Conservation (phyloP, 192 early-diverging fungal species). For the Powellomyces hirtus region DNA sequence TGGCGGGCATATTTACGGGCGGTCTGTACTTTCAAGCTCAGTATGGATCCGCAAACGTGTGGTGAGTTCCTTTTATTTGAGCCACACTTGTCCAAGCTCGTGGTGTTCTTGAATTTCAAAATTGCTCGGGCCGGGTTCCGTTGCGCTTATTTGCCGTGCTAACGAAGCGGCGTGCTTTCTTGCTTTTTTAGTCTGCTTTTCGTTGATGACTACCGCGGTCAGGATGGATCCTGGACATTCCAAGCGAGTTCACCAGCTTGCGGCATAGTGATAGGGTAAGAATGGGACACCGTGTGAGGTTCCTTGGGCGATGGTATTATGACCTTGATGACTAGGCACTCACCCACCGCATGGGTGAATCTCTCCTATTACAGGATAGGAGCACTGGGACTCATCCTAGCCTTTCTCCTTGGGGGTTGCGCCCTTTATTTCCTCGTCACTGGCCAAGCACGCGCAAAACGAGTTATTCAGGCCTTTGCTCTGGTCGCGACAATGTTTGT, state of each 20-base stretch:
- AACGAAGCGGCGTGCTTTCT: background rate
- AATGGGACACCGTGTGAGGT: too few relatives aligned
- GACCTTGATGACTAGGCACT: too few relatives aligned
- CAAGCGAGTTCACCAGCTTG: slow-evolving; percentile 6
- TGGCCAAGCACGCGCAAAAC: slow-evolving; percentile 12
- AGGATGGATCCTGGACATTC: background rate
- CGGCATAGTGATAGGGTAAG: slow-evolving; percentile 14
- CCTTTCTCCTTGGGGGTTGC: background rate
- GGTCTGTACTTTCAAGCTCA: slow-evolving; percentile 12
- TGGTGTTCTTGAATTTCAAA: background rate
- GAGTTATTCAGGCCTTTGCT: slow-evolving; percentile 24
- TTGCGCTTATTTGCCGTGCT: background rate
- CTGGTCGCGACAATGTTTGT: slow-evolving; percentile 14
- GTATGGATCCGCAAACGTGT: slow-evolving; percentile 2
- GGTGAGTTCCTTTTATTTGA: background rate
- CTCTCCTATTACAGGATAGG: slow-evolving; percentile 13
- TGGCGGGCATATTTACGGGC: slow-evolving; percentile 13
- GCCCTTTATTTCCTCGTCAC: background rate
- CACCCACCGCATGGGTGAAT: too few relatives aligned
- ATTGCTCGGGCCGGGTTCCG: too few relatives aligned
- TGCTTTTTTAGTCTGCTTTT: slow-evolving; percentile 3
- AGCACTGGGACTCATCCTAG: slow-evolving; percentile 17
- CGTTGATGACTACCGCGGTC: background rate
- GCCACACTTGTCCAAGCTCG: background rate
- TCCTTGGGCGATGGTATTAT: too few relatives aligned